Base-by-base conservation (phyloP, 2,329 filamentous ascomycete species). In the Aspergillus clavatus region DNA sequence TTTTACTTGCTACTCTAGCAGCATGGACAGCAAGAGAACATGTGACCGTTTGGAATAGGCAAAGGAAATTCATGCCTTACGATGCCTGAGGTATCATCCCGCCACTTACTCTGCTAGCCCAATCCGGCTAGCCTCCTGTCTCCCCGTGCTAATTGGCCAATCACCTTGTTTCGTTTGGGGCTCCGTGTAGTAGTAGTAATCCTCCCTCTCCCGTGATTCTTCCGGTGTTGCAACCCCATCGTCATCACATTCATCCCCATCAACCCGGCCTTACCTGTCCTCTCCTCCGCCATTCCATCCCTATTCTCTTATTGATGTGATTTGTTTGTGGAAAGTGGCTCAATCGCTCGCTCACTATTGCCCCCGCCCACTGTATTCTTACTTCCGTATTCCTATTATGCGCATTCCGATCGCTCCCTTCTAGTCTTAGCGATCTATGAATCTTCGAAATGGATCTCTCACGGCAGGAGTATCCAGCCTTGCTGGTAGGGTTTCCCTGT, bases 401-500 rank as follows among this genome's bases (percentile, higher is more conserved):
- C 55, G 56, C 58, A 59, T 54, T 48, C 38, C 55, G 51, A 43
- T 43, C 50, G 46, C 50, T 53, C 40, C 40, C 41, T 40, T 47
- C 45, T 49, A 42, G 31, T 28, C 39, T 45, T 37, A 47, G 47
- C 56, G 49, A 59, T 38, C 56, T 60, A 60, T 59, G 56, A 56
- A 52, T 51, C 48, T 51, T 47, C 56, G 59, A 51, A 61, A 88
- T 88, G 82, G 84, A 87, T 62, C 79, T 91, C 63, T 84, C 87
- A 67, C 82, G 89, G 72, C 79, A 86, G 70, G 91, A 96, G 72
- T 97, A 97, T 77, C 89, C 91, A 69, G 84, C 83, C 59, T 84
- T 97, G 81, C 84, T 95, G 84, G 91, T 96, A 78, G 77, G 86
- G 11, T 22, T 42, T 27, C 16, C 41, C 21, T 16, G 35, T 31